Evolutionary conservation across 495 filamentous ascomycete genomes (phyloP).

Genomic region (Penicillium dipodomyicola): DNA sequence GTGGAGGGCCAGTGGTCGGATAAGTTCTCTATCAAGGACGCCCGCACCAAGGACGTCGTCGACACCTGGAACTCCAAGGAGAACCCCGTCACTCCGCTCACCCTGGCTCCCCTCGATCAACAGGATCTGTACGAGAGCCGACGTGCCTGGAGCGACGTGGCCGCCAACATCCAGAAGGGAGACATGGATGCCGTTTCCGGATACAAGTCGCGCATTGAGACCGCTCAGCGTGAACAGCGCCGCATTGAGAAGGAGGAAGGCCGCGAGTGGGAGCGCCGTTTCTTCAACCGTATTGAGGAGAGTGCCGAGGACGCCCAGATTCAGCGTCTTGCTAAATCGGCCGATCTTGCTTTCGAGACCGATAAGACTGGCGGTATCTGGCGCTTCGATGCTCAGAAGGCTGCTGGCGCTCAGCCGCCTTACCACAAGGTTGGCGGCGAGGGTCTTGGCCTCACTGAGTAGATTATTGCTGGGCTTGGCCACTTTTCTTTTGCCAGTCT

Average conservation of each 20-base stretch:
- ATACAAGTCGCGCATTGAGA: constrained; percentile 90
- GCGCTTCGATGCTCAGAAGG: constrained; percentile 73
- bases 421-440: constrained; percentile 43
- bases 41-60: constrained; percentile 65
- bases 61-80: constrained; percentile 67
- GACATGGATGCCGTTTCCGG: constrained; percentile 77
- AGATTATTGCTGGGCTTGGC: not conserved
- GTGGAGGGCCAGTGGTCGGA: constrained; percentile 92
- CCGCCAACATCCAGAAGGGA: constrained; percentile 69
- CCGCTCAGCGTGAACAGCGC: constrained; percentile 80
- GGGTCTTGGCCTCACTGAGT: constrained; percentile 39
- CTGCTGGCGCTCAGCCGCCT: constrained; percentile 45
- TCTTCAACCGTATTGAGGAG: constrained; percentile 62
- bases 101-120: constrained; percentile 67
- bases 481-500: not conserved
- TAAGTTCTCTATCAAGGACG: constrained; percentile 72
- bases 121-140: constrained; percentile 88
- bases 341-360: constrained; percentile 58
- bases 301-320: constrained; percentile 56
- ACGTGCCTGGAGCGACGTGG: constrained; percentile 84
- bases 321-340: constrained; percentile 52
- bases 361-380: constrained; percentile 88
- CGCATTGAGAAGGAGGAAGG: constrained; percentile 76
- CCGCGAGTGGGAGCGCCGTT: constrained; percentile 77
- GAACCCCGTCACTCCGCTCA: constrained; percentile 63